Evolutionary conservation across 495 filamentous ascomycete genomes (phyloP), one percentile per base, ranked within the genome.

Genomic region (Penicillium malachiteum): DNA sequence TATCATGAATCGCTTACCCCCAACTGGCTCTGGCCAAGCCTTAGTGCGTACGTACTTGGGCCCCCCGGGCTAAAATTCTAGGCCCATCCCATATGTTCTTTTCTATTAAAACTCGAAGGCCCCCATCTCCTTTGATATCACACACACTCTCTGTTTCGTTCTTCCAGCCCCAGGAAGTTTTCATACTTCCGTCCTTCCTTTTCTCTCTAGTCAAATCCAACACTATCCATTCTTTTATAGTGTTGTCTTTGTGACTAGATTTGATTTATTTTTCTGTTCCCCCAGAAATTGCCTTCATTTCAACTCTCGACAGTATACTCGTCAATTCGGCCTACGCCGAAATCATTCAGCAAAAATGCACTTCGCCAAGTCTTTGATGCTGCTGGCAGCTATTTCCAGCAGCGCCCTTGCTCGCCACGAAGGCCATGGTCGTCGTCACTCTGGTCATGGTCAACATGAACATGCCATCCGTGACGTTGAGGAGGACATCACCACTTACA

Each of bases 371-470:
- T 67, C 68, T 63, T 47, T 71, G 7, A 30, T 65, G 63, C 65
- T 73, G 54, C 65, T 73, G 50, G 67, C 67, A 63, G 69, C 71
- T 40, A 47, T 70, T 10, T 55, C 65, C 48, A 62, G 57, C 35
- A 56, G 65, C 59, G 35, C 64, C 13, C 26, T 68, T 1, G 65
- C 57, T 21, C 56, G 41, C 7, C 49, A 54, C 4, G 42, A 68
- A 18, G 60, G 57, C 39, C 55, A 68, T 44, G 62, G 56, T 16
- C 65, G 68, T 35, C 70, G 70, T 40, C 58, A 67, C 35, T 50
- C 30, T 26, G 21, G 21, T 26, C 21, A 26, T 26, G 21, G 21
- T 4, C 21, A n/a, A n/a, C n/a, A 26, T 26, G 21, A 26, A 26
- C 21, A 26, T 26, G 21, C 21, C 21, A 26, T 26, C 4, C 21